These are phyloP conservation scores for Casuarina glauca DNA, from an alignment of 306 rosid genomes.

Conservation along the genomic window DNA sequence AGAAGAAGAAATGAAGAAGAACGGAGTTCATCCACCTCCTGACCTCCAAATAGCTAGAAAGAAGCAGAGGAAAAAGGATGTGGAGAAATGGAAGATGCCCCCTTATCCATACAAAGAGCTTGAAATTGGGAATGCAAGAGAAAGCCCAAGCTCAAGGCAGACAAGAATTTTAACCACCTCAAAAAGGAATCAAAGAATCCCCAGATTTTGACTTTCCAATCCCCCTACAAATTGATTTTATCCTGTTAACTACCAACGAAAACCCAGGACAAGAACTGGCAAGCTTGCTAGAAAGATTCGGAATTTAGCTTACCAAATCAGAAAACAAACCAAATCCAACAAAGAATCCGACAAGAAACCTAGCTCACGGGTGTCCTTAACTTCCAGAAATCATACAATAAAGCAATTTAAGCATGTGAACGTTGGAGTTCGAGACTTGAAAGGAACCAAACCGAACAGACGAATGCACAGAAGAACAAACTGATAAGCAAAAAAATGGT, in stretches of 20 bases:
- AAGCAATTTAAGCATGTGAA: conserved; percentile 40
- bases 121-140: conserved; percentile 45
- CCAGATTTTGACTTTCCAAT: conserved; percentile 62
- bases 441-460: conserved; percentile 24
- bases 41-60: conserved; percentile 36
- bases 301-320: conserved; percentile 36
- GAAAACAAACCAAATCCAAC: conserved; percentile 23
- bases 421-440: conserved; percentile 31
- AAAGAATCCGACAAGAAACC: conserved; percentile 30
- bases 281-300: conserved; percentile 60
- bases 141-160: conserved; percentile 31
- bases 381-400: conserved; percentile 34
- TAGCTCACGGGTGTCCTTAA: conserved; percentile 23
- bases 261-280: conserved; percentile 50
- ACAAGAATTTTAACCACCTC: conserved; percentile 34
- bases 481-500: conserved; percentile 20
- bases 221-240: conserved; percentile 53
- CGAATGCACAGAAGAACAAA: conserved; percentile 23
- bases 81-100: conserved; percentile 53
- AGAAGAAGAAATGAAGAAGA: conserved; percentile 27
- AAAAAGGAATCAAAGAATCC: conserved; percentile 63
- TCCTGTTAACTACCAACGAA: conserved; percentile 62
- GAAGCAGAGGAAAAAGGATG: conserved; percentile 28
- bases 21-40: conserved; percentile 12
- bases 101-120: conserved; percentile 66